Base-by-base conservation (phyloP, 1,139 yeast species). In the Yueomyces sp. region DNA sequence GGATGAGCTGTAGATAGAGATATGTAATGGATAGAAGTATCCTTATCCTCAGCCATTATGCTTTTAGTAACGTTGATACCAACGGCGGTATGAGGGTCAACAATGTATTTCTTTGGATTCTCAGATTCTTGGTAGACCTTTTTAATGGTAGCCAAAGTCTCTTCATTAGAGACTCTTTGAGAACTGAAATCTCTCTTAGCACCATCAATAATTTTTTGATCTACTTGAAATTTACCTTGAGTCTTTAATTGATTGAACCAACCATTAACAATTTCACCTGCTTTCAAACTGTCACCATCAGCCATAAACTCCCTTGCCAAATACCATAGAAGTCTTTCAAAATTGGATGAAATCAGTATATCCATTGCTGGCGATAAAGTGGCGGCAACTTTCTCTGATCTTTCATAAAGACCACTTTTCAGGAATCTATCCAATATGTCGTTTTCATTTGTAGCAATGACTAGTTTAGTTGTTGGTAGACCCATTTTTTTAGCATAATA, bases 281-380 rank as follows among this genome's bases (percentile, higher is more conserved):
- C 94, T 60, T 78, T 76, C 38, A 67, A 65, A 53, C 81, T 83
- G 48, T 74, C 69, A 44, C 69, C 67, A 29, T 75, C 70, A 36
- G 78, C 71, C 36, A 75, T 52, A 48, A 73, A 73, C 53, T 81
- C 82, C 61, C 91, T 78, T 28, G 89, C 84, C 59, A 87, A 75
- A 60, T 85, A 87, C 98, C 98, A 91, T 52, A 91, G 72, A 59
- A 89, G 77, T 64, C 99, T 81, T 70, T 91, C 99, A 59, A 91
- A 91, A 65, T 91, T 91, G 32, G 95, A 84, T 9, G 96, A 87
- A 46, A 91, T 86, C 54, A 86, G 75, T 55, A 91, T 91, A 63
- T 91, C 99, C 99, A 91, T 91, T 34, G 99, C 99, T 50, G 99
- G 99, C 1, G 96, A 85, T 54, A 80, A 70, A 19, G 98, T 89